Evolutionary conservation across 495 filamentous ascomycete species (phyloP).

Genomic region (Penicillium chermesinum): DNA sequence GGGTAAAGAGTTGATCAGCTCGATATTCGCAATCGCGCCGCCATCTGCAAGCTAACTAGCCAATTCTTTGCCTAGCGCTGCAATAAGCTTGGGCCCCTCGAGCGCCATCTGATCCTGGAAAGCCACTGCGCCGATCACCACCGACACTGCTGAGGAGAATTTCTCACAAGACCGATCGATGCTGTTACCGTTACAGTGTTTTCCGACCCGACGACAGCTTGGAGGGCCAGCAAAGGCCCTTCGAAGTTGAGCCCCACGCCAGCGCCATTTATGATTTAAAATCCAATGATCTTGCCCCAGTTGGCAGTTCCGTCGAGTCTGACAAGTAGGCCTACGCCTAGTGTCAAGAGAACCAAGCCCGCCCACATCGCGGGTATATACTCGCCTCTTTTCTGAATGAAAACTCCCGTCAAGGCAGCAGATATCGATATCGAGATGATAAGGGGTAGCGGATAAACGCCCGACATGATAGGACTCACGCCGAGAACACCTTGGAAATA

Average conservation of each 20-base stretch:
- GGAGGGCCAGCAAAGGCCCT: slow-evolving; percentile 5
- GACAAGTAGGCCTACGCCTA: slow-evolving; percentile 63
- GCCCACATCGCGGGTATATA: slow-evolving; percentile 39
- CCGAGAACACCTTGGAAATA: slow-evolving; percentile 57
- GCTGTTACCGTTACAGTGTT: slow-evolving; percentile 38
- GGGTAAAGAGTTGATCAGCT: neutral
- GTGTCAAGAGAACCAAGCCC: slow-evolving; percentile 52
- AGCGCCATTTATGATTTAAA: slow-evolving; percentile 44
- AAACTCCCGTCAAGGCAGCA: slow-evolving; percentile 42
- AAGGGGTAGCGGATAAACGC: slow-evolving; percentile 67
- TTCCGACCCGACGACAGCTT: slow-evolving; percentile 23
- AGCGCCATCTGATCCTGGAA: slow-evolving; percentile 39
- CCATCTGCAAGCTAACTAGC: neutral
- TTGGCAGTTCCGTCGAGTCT: slow-evolving; percentile 44
- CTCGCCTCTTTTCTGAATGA: slow-evolving; percentile 49
- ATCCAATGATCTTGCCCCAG: slow-evolving; percentile 57
- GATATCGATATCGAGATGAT: slow-evolving; percentile 56
- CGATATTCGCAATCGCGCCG: neutral
- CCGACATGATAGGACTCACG: slow-evolving; percentile 58
- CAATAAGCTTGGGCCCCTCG: neutral
- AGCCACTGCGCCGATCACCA: slow-evolving; percentile 66
- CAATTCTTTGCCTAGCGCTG: neutral
- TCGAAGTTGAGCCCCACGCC: slow-evolving; percentile 67
- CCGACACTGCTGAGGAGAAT: slow-evolving; percentile 41
- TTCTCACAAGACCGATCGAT: slow-evolving; percentile 33